Evolutionary conservation across 1,284 basidiomycete genomes (phyloP), one percentile per base, ranked within the genome.

Genomic region (Serendipita sp.): DNA sequence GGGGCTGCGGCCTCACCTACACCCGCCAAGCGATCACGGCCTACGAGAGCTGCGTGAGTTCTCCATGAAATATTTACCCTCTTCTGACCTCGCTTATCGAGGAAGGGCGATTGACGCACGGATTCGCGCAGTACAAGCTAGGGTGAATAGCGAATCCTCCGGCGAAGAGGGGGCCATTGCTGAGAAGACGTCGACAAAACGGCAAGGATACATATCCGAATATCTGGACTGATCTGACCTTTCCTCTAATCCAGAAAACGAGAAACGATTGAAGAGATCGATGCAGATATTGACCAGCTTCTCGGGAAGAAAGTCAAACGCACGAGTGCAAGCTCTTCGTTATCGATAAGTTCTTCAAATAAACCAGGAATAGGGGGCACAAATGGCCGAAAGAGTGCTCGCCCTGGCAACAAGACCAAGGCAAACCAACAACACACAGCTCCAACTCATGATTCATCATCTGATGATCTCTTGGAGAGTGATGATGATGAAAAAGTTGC

Each of bases 261-360:
- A 32, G 53, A 58, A 58, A 58, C 53, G 6, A 58, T 58, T 10
- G 53, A 58, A 32, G 53, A 58, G n/a, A 58, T 58, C 6, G 53
- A 58, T 32, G 53, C 53, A 6, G 53, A 58, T n/a, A 58, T 58
- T 35, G 53, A 58, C 32, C 53, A 58, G 32, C 4, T 58, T 4
- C 53, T 58, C 4, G 53, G 53, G 26, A 58, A 58, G 32, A 4
- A n/a, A 30, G 26, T 58, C n/a, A 58, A 58, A 58, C 17, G 53
- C 8, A 30, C 26, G 8, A 58, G 53, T 32, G 53, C 22, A 4
- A 29, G 22, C 15, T 58, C 53, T 5, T 26, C 53, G 32, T 30
- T 32, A n/a, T 58, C 53, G 10, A 58, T 58, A 10, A 10, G 8
- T 22, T n/a, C 29, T 4, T 58, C 53, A 22, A n/a, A 26, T 10